Conservation (phyloP, 768 basidiomycete genomes). For the Lactarius indigo region DNA sequence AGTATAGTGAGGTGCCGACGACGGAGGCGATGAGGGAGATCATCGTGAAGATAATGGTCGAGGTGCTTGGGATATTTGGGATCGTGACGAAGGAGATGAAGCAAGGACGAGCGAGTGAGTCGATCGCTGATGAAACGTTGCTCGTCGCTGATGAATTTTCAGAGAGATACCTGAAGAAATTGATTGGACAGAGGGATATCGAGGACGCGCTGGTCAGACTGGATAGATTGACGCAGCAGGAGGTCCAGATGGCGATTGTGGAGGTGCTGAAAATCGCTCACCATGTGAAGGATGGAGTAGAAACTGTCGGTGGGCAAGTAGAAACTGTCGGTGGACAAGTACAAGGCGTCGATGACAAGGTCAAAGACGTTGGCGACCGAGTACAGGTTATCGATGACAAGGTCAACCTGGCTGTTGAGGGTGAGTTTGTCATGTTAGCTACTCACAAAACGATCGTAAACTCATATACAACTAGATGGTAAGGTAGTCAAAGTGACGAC, state of each 20-base stretch:
- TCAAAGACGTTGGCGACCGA: no score
- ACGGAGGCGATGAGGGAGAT: background rate
- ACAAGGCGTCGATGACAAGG: background rate
- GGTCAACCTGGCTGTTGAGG: background rate
- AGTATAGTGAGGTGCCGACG: background rate
- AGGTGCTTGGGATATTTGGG: background rate
- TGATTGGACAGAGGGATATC: background rate
- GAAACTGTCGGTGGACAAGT: no score
- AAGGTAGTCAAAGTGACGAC: background rate
- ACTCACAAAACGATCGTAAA: background rate
- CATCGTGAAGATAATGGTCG: background rate
- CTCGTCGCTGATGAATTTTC: background rate
- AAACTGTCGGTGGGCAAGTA: background rate
- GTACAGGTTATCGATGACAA: no score
- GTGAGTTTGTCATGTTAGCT: background rate
- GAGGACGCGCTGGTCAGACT: background rate
- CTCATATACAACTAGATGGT: background rate
- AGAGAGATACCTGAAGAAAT: background rate
- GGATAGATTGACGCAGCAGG: background rate
- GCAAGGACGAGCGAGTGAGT: background rate
- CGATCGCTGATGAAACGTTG: background rate
- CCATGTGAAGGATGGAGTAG: background rate
- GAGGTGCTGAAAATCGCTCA: background rate
- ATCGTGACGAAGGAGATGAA: background rate
- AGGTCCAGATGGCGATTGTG: background rate